phyloP scores from a whole-genome alignment of 2,329 filamentous ascomycete species.

The Epicoccum sorghinum region DNA sequence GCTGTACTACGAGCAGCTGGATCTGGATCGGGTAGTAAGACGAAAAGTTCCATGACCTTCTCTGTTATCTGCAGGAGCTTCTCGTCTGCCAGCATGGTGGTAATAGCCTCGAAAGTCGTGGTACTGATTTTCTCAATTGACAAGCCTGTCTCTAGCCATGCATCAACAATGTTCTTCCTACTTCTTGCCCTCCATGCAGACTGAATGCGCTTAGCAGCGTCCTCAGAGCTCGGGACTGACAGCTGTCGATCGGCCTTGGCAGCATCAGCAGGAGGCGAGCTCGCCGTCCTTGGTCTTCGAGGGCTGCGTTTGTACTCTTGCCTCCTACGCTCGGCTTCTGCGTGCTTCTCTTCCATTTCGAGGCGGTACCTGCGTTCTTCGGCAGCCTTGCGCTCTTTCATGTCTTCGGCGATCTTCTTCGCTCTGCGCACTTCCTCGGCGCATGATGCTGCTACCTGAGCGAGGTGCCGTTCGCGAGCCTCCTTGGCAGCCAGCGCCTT shows the following conservation, averaged over 20 bases:
- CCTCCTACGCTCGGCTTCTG: slow-evolving; percentile 75
- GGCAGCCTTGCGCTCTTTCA: slow-evolving; percentile 79
- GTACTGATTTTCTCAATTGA: slow-evolving; percentile 73
- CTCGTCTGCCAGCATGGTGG: slow-evolving; percentile 69
- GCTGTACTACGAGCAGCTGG: slow-evolving; percentile 68
- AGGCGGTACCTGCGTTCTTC: slow-evolving; percentile 71
- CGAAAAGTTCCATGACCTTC: slow-evolving; percentile 71
- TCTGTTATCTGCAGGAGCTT: slow-evolving; percentile 70
- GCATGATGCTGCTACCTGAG: slow-evolving; percentile 79
- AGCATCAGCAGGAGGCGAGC: slow-evolving; percentile 56
- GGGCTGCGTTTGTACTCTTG: slow-evolving; percentile 58
- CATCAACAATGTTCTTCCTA: slow-evolving; percentile 65
- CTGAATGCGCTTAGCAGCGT: slow-evolving; percentile 71
- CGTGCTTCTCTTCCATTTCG: slow-evolving; percentile 80
- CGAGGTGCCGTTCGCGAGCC: slow-evolving; percentile 78
- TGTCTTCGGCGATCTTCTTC: slow-evolving; percentile 81
- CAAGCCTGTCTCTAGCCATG: slow-evolving; percentile 70
- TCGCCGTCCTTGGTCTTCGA: slow-evolving; percentile 65
- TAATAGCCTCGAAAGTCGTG: slow-evolving; percentile 76
- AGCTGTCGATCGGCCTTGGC: slow-evolving; percentile 39
- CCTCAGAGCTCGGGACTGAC: slow-evolving; percentile 59
- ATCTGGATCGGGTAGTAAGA: slow-evolving; percentile 64
- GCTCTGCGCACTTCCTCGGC: slow-evolving; percentile 83
- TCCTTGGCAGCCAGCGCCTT: slow-evolving; percentile 77
- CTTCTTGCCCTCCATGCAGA: slow-evolving; percentile 69